phyloP scores from a whole-genome alignment of 2,329 filamentous ascomycete genomes.

The Xylariaceae sp. region DNA sequence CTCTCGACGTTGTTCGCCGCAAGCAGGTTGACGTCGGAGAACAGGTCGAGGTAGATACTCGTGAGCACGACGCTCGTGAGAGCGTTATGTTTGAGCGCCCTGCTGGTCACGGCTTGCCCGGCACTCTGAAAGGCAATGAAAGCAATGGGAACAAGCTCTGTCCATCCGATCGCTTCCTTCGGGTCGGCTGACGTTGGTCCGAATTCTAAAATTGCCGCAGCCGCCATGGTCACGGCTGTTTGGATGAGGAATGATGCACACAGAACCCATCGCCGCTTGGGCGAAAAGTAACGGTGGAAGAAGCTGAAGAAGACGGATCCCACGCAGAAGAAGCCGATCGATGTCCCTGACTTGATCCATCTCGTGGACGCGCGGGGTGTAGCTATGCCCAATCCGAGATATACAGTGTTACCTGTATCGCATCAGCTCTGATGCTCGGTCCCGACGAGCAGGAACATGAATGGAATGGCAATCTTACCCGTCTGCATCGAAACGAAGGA shows the following conservation, averaged over 20 bases:
- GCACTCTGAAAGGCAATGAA: slow-evolving; percentile 71
- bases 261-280: slow-evolving; percentile 60
- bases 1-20: slow-evolving; percentile 42
- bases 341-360: slow-evolving; percentile 68
- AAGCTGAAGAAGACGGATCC: slow-evolving; percentile 67
- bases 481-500: slow-evolving; percentile 83
- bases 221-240: slow-evolving; percentile 43
- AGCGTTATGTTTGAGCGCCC: slow-evolving; percentile 63
- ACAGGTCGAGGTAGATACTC: slow-evolving; percentile 75
- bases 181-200: slow-evolving; percentile 37
- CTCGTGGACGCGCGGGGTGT: slow-evolving; percentile 49
- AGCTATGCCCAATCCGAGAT: slow-evolving; percentile 68
- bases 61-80: slow-evolving; percentile 76
- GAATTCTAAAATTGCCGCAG: slow-evolving; percentile 50
- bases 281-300: slow-evolving; percentile 60
- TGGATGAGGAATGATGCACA: slow-evolving; percentile 54
- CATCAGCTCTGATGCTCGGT: slow-evolving; percentile 4
- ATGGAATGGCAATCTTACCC: slow-evolving; percentile 40
- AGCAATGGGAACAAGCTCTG: slow-evolving; percentile 60
- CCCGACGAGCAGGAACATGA: not conserved
- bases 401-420: slow-evolving; percentile 64
- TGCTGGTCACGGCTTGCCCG: slow-evolving; percentile 70
- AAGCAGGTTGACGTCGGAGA: slow-evolving; percentile 56
- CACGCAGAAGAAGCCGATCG: slow-evolving; percentile 64
- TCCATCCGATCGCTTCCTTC: slow-evolving; percentile 47